Conservation (phyloP, 2,329 filamentous ascomycete species). For the Exophiala viscosa region DNA sequence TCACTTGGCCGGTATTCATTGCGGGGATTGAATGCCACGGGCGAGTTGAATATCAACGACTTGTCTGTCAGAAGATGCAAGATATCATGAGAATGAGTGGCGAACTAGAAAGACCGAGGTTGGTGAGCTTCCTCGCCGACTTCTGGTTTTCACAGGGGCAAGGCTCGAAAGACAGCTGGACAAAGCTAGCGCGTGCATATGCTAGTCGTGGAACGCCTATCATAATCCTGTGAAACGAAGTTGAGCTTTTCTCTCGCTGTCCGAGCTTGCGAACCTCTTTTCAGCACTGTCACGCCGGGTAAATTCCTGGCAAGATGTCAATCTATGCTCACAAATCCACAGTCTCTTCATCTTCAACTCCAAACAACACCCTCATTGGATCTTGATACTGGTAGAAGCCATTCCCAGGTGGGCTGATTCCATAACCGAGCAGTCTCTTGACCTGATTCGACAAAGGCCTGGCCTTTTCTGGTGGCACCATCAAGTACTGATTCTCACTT, state of each 20-base stretch:
- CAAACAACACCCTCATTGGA: conserved; percentile 15
- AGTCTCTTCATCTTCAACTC: conserved; percentile 33
- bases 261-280: neutral
- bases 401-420: conserved; percentile 18
- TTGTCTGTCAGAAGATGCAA: conserved; percentile 2
- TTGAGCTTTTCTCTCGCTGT: neutral
- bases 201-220: neutral
- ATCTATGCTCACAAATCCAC: conserved; percentile 29
- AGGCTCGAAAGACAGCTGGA: neutral
- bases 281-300: neutral
- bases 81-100: conserved; percentile 10
- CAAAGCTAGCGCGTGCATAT: conserved; percentile 1
- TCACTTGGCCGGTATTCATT: conserved; percentile 12
- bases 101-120: conserved; percentile 2
- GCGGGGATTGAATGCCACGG: conserved; percentile 9
- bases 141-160: conserved; percentile 1
- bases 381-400: conserved; percentile 20
- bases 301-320: neutral
- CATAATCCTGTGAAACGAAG: neutral
- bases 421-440: conserved; percentile 27
- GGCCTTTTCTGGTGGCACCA: conserved; percentile 18
- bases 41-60: neutral
- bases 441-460: conserved; percentile 14
- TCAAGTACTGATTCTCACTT: conserved; percentile 29
- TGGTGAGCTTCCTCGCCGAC: conserved; percentile 7